Percentiles rank a stretch among this genome's conserved stretches.
phyloP scores from a whole-genome alignment of 441 rosid genomes.

The Flueggea neowawraea region DNA sequence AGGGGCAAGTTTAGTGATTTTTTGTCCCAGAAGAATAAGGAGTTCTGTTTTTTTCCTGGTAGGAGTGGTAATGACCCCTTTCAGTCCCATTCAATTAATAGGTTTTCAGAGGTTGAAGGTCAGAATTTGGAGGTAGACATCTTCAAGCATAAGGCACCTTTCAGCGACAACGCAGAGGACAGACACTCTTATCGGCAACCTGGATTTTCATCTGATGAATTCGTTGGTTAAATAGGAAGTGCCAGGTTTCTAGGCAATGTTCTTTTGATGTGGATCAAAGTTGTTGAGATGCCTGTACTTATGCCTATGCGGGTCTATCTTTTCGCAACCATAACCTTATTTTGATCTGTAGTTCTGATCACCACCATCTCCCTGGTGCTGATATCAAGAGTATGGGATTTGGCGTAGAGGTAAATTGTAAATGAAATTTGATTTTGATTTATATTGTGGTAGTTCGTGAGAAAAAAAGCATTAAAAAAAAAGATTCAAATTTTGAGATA shows the following conservation, averaged over 20 bases:
- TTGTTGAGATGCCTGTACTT: slow-evolving; percentile 20
- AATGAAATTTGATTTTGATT: slow-evolving; percentile 13
- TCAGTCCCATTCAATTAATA: slow-evolving; percentile 32
- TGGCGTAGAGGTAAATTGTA: slow-evolving; percentile 20
- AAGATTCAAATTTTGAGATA: not conserved
- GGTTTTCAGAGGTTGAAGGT: slow-evolving; percentile 30
- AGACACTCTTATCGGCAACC: slow-evolving; percentile 37
- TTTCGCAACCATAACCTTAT: slow-evolving; percentile 17
- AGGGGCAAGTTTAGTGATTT: slow-evolving; percentile 29
- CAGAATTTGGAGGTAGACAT: slow-evolving; percentile 33
- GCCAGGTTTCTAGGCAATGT: slow-evolving; percentile 45
- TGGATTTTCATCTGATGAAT: slow-evolving; percentile 29
- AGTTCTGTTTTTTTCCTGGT: slow-evolving; percentile 55
- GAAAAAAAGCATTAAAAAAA: slow-evolving; percentile 1
- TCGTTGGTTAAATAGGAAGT: slow-evolving; percentile 23
- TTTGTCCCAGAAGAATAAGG: slow-evolving; percentile 40
- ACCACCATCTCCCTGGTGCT: slow-evolving; percentile 12
- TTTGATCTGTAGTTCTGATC: slow-evolving; percentile 21
- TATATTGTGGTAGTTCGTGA: slow-evolving; percentile 8
- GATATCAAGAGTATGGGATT: slow-evolving; percentile 15
- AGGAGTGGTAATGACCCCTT: slow-evolving; percentile 33
- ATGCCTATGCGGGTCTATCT: slow-evolving; percentile 16
- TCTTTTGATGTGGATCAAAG: slow-evolving; percentile 28
- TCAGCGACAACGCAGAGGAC: slow-evolving; percentile 37
- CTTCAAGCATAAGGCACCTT: slow-evolving; percentile 47